These are phyloP conservation scores for Cytospora schulzeri DNA, from an alignment of 2,329 filamentous ascomycete species.

Conservation along the genomic window DNA sequence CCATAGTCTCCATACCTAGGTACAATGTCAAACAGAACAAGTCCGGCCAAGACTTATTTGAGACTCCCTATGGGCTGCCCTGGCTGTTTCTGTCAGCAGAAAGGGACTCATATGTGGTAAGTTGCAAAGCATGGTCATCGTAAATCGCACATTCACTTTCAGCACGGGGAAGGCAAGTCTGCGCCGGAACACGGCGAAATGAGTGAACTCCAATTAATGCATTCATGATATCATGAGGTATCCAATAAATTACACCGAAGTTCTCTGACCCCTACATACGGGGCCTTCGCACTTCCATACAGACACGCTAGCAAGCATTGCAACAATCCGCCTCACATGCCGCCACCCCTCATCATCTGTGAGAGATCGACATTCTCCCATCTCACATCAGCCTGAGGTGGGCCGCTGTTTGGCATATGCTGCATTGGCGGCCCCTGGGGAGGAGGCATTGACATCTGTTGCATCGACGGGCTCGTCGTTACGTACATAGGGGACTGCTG, in stretches of 20 bases:
- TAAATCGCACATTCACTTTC: neutral
- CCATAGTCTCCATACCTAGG: neutral
- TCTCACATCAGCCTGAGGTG: constrained; percentile 36
- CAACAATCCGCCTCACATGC: constrained; percentile 24
- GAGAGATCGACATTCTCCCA: constrained; percentile 51
- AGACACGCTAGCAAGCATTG: neutral
- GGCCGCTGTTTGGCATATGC: constrained; percentile 25
- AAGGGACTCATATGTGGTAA: neutral
- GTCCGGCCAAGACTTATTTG: no score
- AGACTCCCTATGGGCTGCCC: no score
- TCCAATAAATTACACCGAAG: constrained; percentile 12
- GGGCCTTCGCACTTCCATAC: neutral
- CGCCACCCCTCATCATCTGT: constrained; percentile 43
- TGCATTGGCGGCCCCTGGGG: constrained; percentile 32
- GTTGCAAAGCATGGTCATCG: neutral
- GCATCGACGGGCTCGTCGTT: constrained; percentile 36
- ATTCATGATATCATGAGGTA: constrained; percentile 23
- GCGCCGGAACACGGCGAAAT: neutral
- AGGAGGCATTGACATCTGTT: constrained; percentile 35
- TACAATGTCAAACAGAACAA: neutral
- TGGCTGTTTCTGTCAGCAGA: neutral
- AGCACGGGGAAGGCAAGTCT: neutral
- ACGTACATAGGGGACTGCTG: constrained; percentile 24
- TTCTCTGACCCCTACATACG: neutral
- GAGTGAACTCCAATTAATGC: constrained; percentile 24